Evolutionary conservation across 768 basidiomycete genomes (phyloP).

Genomic region (Psilocybe cubensis): DNA sequence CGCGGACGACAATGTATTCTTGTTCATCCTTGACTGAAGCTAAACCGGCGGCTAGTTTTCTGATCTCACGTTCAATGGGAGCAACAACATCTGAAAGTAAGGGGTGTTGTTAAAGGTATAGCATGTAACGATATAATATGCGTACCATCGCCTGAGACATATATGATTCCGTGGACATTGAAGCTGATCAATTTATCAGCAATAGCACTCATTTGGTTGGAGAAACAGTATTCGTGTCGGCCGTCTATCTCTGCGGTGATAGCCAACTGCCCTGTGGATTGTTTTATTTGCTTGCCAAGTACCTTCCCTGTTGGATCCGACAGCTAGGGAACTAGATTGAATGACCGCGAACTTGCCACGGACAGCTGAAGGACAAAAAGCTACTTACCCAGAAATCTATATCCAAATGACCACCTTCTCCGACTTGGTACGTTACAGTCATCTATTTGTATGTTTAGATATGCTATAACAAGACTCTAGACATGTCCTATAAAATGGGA

Average conservation of each 20-base stretch:
- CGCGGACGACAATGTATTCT: constrained; percentile 96
- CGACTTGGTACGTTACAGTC: constrained; percentile 99
- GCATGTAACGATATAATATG: constrained; percentile 8
- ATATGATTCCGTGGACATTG: constrained; percentile 97
- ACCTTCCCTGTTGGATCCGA: constrained; percentile 71
- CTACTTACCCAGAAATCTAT: constrained; percentile 91
- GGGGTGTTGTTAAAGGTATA: constrained; percentile 2
- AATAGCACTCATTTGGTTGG: constrained; percentile 97
- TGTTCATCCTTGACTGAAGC: constrained; percentile 97
- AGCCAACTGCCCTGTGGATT: constrained; percentile 87
- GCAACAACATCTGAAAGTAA: constrained; percentile 71
- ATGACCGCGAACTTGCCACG: constrained; percentile 8
- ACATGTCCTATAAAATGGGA: no score
- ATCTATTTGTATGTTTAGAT: constrained; percentile 56
- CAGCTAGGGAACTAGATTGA: constrained; percentile 52
- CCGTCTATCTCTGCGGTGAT: constrained; percentile 90
- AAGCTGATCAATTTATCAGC: constrained; percentile 97
- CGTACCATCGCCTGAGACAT: constrained; percentile 87
- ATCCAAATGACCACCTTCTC: constrained; percentile 94
- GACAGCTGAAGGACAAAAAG: not conserved
- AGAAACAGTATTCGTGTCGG: constrained; percentile 95
- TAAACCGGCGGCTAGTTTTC: constrained; percentile 78
- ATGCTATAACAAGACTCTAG: constrained; percentile 4
- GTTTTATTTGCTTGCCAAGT: constrained; percentile 80
- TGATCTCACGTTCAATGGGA: constrained; percentile 95